Base-by-base conservation (phyloP, 2,329 filamentous ascomycete genomes). In the Diaporthe eres region DNA sequence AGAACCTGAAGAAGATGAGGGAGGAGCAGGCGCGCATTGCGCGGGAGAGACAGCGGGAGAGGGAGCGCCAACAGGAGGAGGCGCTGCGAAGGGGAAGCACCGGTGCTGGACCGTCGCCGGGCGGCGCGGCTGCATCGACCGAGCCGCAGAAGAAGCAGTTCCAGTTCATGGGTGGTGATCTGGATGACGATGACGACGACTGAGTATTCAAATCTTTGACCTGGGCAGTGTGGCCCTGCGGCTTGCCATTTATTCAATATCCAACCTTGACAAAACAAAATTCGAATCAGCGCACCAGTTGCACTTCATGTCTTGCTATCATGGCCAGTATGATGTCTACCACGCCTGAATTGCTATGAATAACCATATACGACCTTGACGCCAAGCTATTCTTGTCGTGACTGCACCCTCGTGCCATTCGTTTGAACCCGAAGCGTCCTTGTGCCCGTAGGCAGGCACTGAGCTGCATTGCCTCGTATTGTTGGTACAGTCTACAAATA, bases 131-230 rank as follows among this genome's bases (percentile, higher is more conserved):
- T 44, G 58, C 71, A 22, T 78, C 53, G 79, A 78, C 37, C 78
- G 79, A 9, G 77, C 77, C 19, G 77, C 82, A 17, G 80, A 87
- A 86, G 81, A 88, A 87, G 80, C 88, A 90, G 82, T 90, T 90
- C 77, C 88, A 90, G 83, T 90, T 90, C 74, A 87, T 88, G 72
- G 88, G 85, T 15, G 63, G 60, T 72, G 81, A 88, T 78, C 86
- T 89, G 77, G 88, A 90, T 75, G 84, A 89, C 72, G 87, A 89
- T 61, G 87, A 89, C 28, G 87, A 88, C 37, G 76, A 77, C 31
- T 77, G 71, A 75, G n/a, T 4, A 15, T n/a, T 5, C 13, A 19
- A 19, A 25, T 13, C 55, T 22, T 25, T 13, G 15, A 4, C 12
- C 8, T 12, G 12, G 44, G 47, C 25, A 8, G 19, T 37, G 8